Evolutionary conservation across 768 basidiomycete species (phyloP).

Genomic region (Galerina marginata): DNA sequence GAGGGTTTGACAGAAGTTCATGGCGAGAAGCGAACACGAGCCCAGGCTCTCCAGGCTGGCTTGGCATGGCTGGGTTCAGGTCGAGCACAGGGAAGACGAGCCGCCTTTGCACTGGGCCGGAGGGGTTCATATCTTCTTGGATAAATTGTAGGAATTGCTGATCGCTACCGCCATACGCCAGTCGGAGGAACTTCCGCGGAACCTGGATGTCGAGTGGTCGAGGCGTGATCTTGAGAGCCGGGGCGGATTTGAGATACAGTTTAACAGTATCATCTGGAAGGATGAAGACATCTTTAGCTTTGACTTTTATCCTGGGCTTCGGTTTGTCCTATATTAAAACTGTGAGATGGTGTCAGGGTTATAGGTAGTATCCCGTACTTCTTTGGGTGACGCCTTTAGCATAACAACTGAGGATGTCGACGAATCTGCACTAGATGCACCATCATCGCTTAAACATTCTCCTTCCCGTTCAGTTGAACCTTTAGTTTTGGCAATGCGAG

Average conservation of each 20-base stretch:
- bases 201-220: slow-evolving; percentile 14
- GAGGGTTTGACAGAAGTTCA: slow-evolving; percentile 21
- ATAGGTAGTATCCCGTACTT: too few relatives aligned
- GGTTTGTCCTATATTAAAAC: too few relatives aligned
- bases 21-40: slow-evolving; percentile 27
- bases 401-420: too few relatives aligned
- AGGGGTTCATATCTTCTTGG: slow-evolving; percentile 14
- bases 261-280: neutral
- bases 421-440: too few relatives aligned
- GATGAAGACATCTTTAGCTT: neutral
- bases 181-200: slow-evolving; percentile 18
- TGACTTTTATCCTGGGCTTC: neutral
- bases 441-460: too few relatives aligned
- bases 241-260: neutral
- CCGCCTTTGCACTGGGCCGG: slow-evolving; percentile 9
- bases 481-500: too few relatives aligned
- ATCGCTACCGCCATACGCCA: slow-evolving; percentile 23
- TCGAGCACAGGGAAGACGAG: slow-evolving; percentile 26
- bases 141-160: slow-evolving; percentile 26
- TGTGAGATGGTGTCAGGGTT: too few relatives aligned
- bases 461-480: too few relatives aligned
- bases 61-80: slow-evolving; percentile 28
- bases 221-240: neutral
- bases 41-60: slow-evolving; percentile 27
- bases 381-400: too few relatives aligned